Evolutionary conservation across 2,329 filamentous ascomycete species (phyloP).

Genomic region (Knufia fluminis): DNA sequence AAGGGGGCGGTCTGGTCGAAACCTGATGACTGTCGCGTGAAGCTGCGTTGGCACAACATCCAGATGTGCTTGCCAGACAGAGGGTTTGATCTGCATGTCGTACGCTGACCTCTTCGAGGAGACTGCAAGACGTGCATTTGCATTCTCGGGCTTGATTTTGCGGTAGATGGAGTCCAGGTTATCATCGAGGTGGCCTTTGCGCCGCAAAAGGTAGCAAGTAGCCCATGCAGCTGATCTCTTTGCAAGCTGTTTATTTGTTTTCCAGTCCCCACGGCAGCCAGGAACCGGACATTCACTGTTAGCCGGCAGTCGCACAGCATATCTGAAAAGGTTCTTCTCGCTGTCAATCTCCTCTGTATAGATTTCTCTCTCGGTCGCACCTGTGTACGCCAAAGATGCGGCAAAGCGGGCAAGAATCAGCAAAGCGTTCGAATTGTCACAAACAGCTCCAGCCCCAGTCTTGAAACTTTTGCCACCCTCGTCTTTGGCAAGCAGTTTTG

Average conservation of each 20-base stretch:
- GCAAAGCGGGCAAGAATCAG: slow-evolving; percentile 19
- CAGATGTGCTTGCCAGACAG: slow-evolving; percentile 52
- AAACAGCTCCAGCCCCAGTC: slow-evolving; percentile 16
- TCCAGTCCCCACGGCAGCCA: slow-evolving; percentile 53
- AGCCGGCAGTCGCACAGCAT: slow-evolving; percentile 70
- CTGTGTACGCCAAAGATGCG: slow-evolving; percentile 33
- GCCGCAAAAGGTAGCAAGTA: slow-evolving; percentile 61
- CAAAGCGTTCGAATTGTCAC: slow-evolving; percentile 19
- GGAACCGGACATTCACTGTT: slow-evolving; percentile 54
- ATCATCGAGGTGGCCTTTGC: slow-evolving; percentile 59
- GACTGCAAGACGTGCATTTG: slow-evolving; percentile 80
- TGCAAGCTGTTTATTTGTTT: slow-evolving; percentile 63
- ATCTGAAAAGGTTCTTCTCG: slow-evolving; percentile 46
- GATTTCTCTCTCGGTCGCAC: slow-evolving; percentile 39
- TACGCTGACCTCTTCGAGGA: slow-evolving; percentile 65
- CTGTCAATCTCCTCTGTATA: slow-evolving; percentile 34
- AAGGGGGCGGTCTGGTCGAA: slow-evolving; percentile 49
- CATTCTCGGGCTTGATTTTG: slow-evolving; percentile 66
- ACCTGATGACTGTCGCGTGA: slow-evolving; percentile 52
- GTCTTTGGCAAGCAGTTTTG: slow-evolving; percentile 47
- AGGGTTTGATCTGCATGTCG: slow-evolving; percentile 68
- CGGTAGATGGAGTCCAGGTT: slow-evolving; percentile 64
- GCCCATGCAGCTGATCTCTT: slow-evolving; percentile 86
- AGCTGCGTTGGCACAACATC: slow-evolving; percentile 44
- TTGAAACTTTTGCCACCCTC: slow-evolving; percentile 14